Percentiles rank a stretch among this genome's conserved stretches.
phyloP scores from a whole-genome alignment of 352 stramenopile genomes.

The Phytophthora citrophthora region DNA sequence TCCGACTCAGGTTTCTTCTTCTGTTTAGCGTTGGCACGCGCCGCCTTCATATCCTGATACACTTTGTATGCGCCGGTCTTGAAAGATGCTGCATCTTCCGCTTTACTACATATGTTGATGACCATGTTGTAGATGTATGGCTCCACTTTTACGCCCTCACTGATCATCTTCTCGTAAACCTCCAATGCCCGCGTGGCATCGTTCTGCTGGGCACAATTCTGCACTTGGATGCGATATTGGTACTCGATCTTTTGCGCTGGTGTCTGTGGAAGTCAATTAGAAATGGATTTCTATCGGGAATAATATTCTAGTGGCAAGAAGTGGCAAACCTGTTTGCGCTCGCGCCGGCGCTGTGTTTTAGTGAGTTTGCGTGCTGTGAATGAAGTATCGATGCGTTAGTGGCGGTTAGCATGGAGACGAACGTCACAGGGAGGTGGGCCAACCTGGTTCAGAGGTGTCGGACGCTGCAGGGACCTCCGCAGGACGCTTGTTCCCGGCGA shows the following conservation, averaged over 20 bases:
- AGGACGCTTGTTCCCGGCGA: slow-evolving; percentile 36
- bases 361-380: slow-evolving; percentile 29
- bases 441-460: slow-evolving; percentile 26
- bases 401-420: background rate
- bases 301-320: background rate
- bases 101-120: slow-evolving; percentile 67
- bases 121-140: slow-evolving; percentile 67
- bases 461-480: slow-evolving; percentile 15
- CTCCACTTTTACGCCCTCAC: slow-evolving; percentile 33
- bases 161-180: slow-evolving; percentile 64
- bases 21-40: slow-evolving; percentile 13
- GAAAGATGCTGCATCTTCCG: slow-evolving; percentile 39
- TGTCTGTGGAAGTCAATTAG: slow-evolving; percentile 32
- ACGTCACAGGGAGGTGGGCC: background rate
- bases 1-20: slow-evolving; percentile 39
- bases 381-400: background rate
- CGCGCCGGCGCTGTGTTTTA: slow-evolving; percentile 49
- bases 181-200: slow-evolving; percentile 50
- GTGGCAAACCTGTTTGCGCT: slow-evolving; percentile 53
- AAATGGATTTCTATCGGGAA: background rate
- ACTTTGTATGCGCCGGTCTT: slow-evolving; percentile 54
- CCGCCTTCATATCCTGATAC: slow-evolving; percentile 73
- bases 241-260: slow-evolving; percentile 45
- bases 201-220: slow-evolving; percentile 45
- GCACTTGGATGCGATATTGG: slow-evolving; percentile 51